Base-by-base conservation (phyloP, 2,329 filamentous ascomycete genomes). In the Akanthomyces uredinophilus region DNA sequence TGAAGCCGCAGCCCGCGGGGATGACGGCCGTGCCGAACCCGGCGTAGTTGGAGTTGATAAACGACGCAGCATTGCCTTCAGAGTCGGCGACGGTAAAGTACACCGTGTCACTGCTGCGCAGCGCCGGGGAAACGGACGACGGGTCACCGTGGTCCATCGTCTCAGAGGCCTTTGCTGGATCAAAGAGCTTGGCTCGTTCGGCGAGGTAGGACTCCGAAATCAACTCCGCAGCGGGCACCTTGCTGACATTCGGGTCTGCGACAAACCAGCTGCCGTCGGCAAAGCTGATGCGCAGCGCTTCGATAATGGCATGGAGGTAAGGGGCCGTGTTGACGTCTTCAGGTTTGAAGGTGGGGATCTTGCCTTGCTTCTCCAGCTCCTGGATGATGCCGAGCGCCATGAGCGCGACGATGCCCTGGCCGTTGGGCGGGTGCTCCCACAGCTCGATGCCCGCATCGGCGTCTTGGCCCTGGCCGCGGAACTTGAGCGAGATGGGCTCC, bases 351-450 rank as follows among this genome's bases (percentile, higher is more conserved):
- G 79, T 82, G 0, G 89, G 87, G 63, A 98, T 92, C 68, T 86
- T 86, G 44, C 88, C 89, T 18, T 82, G 79, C 63, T 86, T 85
- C 74, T 96, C 91, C 1, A 98, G 82, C 71, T 93, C 87, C 72
- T 97, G 88, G 54, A 99, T 80, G 66, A 98, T 96, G 1, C 95
- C 95, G 0, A 99, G 80, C 0, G 95, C 91, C 88, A 98, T 96
- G 37, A 98, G 79, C 0, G 95, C 95, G 2, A 98, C 91, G 66
- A 98, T 93, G 1, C 95, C 95, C 75, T 98, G 95, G 0, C 95
- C 93, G 69, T 98, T 98, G 10, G 95, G 95, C 41, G 94, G 93
- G 72, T 98, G 94, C 71, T 99, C 95, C 94, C 94, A 98, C 0
- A 99, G 79, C 70, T 96, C 87, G 47, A 97, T 83, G 11, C 87